Evolutionary conservation across 768 basidiomycete genomes (phyloP).

Genomic region (Exidia glandulosa): DNA sequence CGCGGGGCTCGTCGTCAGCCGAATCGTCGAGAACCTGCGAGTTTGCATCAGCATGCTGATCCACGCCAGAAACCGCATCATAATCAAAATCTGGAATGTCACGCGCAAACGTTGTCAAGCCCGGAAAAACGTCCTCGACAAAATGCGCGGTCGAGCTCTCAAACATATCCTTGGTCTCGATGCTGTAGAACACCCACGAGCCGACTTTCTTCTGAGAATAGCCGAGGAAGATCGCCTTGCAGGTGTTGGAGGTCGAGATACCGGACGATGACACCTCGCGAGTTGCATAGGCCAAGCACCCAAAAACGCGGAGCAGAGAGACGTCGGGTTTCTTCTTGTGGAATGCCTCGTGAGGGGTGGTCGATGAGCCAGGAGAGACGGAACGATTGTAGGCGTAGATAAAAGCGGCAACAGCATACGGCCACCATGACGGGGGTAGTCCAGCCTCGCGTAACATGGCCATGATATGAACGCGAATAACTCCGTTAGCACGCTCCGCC

Average conservation of each 20-base stretch:
- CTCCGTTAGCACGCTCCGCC: neutral
- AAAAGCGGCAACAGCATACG: neutral
- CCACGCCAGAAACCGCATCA: neutral
- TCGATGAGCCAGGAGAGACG: conserved; percentile 1
- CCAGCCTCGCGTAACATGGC: neutral
- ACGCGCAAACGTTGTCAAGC: neutral
- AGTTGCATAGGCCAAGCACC: conserved; percentile 10
- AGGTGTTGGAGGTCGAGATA: conserved; percentile 15
- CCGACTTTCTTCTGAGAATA: conserved; percentile 23
- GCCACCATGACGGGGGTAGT: neutral
- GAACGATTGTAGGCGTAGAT: conserved; percentile 9
- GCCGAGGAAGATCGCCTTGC: conserved; percentile 29
- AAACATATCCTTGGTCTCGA: conserved; percentile 16
- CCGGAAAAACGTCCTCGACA: conserved; percentile 21
- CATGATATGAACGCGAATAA: neutral
- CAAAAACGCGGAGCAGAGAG: conserved; percentile 10
- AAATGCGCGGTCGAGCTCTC: conserved; percentile 21
- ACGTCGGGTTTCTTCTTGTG: conserved; percentile 9
- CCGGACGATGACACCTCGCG: conserved; percentile 4
- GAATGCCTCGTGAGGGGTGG: conserved; percentile 10
- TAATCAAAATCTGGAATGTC: too few species aligned
- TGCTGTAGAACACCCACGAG: conserved; percentile 24
- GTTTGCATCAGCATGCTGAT: neutral
- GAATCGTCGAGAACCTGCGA: neutral
- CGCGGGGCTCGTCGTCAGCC: neutral